phyloP scores from a whole-genome alignment of 2,329 filamentous ascomycete genomes.

The Xylariales sp. region DNA sequence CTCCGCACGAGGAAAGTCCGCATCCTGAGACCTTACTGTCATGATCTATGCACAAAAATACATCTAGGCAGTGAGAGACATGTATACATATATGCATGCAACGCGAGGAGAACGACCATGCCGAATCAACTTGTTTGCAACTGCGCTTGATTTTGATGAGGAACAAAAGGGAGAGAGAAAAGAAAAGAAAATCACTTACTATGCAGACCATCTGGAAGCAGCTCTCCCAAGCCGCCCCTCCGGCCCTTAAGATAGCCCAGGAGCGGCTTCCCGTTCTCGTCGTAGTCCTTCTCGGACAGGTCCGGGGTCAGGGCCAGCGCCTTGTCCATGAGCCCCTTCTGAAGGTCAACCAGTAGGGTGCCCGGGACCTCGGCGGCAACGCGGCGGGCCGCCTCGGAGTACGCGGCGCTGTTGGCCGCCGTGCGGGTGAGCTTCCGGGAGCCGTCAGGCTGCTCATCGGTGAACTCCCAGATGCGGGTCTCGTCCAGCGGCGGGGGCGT shows the following conservation, averaged over 20 bases:
- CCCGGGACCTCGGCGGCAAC: conserved; percentile 66
- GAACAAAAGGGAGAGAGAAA: too few relatives aligned
- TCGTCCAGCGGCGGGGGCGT: conserved; percentile 82
- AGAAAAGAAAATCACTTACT: too few relatives aligned
- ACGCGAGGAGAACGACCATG: too few relatives aligned
- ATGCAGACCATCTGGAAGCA: conserved; percentile 57
- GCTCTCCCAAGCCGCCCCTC: conserved; percentile 43
- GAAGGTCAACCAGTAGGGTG: conserved; percentile 73
- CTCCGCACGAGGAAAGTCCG: too few relatives aligned
- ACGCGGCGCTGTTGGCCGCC: conserved; percentile 45
- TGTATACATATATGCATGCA: too few relatives aligned
- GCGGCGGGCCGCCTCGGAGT: conserved; percentile 57
- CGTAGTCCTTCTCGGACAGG: conserved; percentile 44
- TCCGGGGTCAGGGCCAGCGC: conserved; percentile 53
- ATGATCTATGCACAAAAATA: too few relatives aligned
- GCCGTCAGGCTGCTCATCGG: conserved; percentile 40
- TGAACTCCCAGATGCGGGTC: conserved; percentile 52
- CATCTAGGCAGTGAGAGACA: too few relatives aligned
- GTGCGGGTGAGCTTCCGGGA: conserved; percentile 38
- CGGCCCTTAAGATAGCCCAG: conserved; percentile 48
- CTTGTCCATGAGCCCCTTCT: conserved; percentile 70
- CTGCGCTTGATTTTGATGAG: too few relatives aligned
- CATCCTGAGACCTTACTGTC: too few relatives aligned
- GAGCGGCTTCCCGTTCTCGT: conserved; percentile 37
- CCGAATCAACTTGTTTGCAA: too few relatives aligned